Percentiles rank a stretch among this genome's conserved stretches.
These are phyloP conservation scores for Tricharina praecox DNA, from an alignment of 495 filamentous ascomycete genomes.

Conservation along the genomic window DNA sequence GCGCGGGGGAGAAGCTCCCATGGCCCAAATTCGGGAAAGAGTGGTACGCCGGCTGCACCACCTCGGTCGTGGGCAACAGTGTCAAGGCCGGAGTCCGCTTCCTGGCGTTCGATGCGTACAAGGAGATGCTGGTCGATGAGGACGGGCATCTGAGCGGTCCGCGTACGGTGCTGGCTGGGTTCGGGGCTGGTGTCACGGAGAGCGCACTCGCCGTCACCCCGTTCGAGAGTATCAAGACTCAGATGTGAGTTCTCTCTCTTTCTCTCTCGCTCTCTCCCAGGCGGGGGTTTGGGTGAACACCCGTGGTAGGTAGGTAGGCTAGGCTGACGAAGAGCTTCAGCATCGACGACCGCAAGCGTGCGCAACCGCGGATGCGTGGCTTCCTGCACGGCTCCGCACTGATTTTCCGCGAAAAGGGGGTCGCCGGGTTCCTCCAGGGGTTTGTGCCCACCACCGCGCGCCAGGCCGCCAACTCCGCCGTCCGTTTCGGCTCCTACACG, in stretches of 20 bases:
- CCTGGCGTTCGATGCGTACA: slow-evolving; percentile 89
- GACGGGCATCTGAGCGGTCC: slow-evolving; percentile 82
- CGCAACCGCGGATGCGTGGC: slow-evolving; percentile 57
- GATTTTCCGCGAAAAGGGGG: slow-evolving; percentile 70
- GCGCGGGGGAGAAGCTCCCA: slow-evolving; percentile 70
- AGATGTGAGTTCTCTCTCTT: slow-evolving; percentile 41
- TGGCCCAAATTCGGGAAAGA: slow-evolving; percentile 83
- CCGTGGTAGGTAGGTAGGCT: slow-evolving; percentile 7
- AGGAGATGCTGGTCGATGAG: slow-evolving; percentile 61
- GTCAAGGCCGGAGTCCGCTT: slow-evolving; percentile 92
- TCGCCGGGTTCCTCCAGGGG: slow-evolving; percentile 89
- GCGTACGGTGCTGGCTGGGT: slow-evolving; percentile 77
- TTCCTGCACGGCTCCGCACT: slow-evolving; percentile 80
- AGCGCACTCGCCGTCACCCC: slow-evolving; percentile 87
- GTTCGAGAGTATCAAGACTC: slow-evolving; percentile 96
- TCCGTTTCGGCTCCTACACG: slow-evolving; percentile 78
- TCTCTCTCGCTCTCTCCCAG: no score
- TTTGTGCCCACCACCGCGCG: slow-evolving; percentile 88
- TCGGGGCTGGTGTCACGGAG: slow-evolving; percentile 88
- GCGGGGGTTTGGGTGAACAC: neutral
- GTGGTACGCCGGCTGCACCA: slow-evolving; percentile 98
- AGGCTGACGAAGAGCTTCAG: no score
- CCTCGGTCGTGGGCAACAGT: slow-evolving; percentile 89
- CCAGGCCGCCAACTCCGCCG: slow-evolving; percentile 86
- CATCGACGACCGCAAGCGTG: slow-evolving; percentile 86